Base-by-base conservation (phyloP, 1,284 basidiomycete genomes). In the Trichosporon ovoides region DNA sequence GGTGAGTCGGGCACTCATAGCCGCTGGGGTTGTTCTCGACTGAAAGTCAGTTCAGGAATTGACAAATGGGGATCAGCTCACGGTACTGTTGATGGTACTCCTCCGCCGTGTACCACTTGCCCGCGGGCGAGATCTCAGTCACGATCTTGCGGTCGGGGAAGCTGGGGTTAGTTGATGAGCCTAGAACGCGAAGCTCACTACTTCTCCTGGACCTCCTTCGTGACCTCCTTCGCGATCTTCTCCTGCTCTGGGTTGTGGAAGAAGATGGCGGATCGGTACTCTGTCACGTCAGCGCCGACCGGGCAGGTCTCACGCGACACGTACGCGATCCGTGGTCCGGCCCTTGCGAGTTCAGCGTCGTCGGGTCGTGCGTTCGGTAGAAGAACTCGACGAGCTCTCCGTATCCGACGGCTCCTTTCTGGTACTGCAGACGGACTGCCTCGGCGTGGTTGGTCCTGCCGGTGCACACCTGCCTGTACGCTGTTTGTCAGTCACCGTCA, bases 201-300 rank as follows among this genome's bases (percentile, higher is more conserved):
- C 76, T 89, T 89, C 61, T 83, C 84, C 77, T 96, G 89, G 1
- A 97, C 85, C 71, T 94, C 88, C 22, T 83, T 82, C 0, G 89
- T 95, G 2, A 98, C 86, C 46, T 85, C 83, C 68, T 85, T 82
- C 1, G 92, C 94, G 51, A 85, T 83, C 49, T 81, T 75, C 50
- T 81, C 81, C 77, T 98, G 95, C 69, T 89, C 87, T 1, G 83
- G 81, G 2, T 84, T 83, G 69, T 89, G 81, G 38, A 85, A 87
- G 78, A 93, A 98, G 73, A 98, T 94, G 20, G 85, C 91, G 3
- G 91, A 93, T 55, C 95, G 89, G 78, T 98, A 98, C 77, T 98
- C 89, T 89, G 75, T 22, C 5, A 18, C 10, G 34, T 38, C 28
- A 51, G 43, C 31, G n/a, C 16, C 16, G 5, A 7, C 20, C 20